Evolutionary conservation across 306 rosid genomes (phyloP), one percentile per base, ranked within the genome.

Genomic region (Clitoria ternatea): DNA sequence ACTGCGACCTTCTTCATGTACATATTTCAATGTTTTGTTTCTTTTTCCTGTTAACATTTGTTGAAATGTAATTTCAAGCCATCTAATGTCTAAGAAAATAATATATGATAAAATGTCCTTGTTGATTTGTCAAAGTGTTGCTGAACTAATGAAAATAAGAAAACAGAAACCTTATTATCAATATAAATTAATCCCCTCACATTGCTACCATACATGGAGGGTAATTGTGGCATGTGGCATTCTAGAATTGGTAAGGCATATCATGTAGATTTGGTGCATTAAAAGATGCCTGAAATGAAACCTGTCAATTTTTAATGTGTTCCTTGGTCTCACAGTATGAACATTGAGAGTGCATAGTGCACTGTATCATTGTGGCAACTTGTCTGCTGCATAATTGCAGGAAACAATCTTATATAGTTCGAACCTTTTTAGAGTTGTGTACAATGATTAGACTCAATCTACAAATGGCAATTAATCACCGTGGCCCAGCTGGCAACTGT

Each of bases 271-370:
- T 26, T 49, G 27, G 1, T 50, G 60, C 60, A 52, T 50, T 23
- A 52, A 23, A 49, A 44, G 15, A 44, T 14, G 20, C 60, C 3
- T 11, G 32, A 52, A 30, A 3, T 11, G 32, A 52, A 30, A 3
- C 22, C 23, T 14, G n/a, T 14, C 22, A 33, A 22, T 53, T 12
- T 22, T 18, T 68, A 67, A 52, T 52, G 60, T 4, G 1, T 22
- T 23, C 17, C 5, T 23, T 52, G 59, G 59, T 52, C 17, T 23
- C 11, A 12, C 17, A 52, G 15, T 84, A 85, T 81, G 82, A 82
- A 76, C 61, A 79, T 13, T 76, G 82, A 85, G 72, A 53, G n/a
- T n/a, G n/a, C n/a, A n/a, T n/a, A 48, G 13, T 12, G 71, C 53
- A 5, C 12, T 0, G n/a, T n/a, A 24, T 54, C 71, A 57, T 65